A percentile compares a stretch with the other conserved stretches of the same genome.
Evolutionary conservation across 164 flowering plant genomes (phyloP).

Genomic region (Saururus chinensis): DNA sequence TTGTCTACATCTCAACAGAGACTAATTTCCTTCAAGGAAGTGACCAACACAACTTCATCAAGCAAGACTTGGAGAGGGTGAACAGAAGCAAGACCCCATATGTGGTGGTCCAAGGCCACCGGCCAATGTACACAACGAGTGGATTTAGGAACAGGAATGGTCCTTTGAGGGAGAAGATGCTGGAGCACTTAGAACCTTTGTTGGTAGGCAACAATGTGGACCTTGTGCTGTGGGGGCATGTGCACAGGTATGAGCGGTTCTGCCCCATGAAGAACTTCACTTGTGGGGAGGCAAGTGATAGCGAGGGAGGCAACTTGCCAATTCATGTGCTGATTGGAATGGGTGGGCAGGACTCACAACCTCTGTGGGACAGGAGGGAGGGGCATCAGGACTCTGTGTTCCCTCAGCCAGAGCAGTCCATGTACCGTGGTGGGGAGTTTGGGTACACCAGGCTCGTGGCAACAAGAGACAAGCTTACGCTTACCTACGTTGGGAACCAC

Average conservation of each 20-base stretch:
- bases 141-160: constrained; percentile 42
- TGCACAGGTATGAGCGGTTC: constrained; percentile 90
- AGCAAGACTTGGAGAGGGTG: constrained; percentile 67
- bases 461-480: constrained; percentile 58
- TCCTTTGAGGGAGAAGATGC: constrained; percentile 49
- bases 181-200: constrained; percentile 67
- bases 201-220: constrained; percentile 74
- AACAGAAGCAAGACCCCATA: constrained; percentile 70
- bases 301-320: constrained; percentile 22
- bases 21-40: constrained; percentile 84
- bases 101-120: constrained; percentile 90
- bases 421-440: constrained; percentile 85
- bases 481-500: constrained; percentile 82
- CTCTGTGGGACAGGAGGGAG: constrained; percentile 72
- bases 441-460: constrained; percentile 82
- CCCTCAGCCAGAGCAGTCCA: constrained; percentile 68
- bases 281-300: constrained; percentile 56
- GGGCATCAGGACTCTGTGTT: constrained; percentile 66
- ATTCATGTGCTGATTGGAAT: constrained; percentile 93
- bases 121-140: constrained; percentile 97
- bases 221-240: constrained; percentile 95
- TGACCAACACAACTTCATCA: constrained; percentile 56
- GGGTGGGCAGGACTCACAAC: constrained; percentile 98
- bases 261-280: constrained; percentile 81
- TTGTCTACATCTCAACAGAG: constrained; percentile 86